Conservation (phyloP, 768 basidiomycete species). For the Hygrophorus russula region DNA sequence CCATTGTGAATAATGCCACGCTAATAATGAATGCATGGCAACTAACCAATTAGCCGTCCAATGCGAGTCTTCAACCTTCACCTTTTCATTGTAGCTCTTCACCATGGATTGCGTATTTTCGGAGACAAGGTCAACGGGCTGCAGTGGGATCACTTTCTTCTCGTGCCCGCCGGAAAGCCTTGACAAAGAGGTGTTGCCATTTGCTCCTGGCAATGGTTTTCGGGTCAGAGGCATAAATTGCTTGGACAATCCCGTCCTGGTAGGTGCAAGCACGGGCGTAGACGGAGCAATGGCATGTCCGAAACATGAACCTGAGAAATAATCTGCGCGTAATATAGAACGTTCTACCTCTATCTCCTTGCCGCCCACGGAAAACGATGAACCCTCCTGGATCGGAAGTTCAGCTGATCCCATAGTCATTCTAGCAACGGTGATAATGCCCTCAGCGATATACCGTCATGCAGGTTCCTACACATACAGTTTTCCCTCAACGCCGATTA, state of each 20-base stretch:
- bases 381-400: slow-evolving; percentile 27
- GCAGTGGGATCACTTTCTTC: slow-evolving; percentile 23
- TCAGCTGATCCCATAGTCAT: slow-evolving; percentile 41
- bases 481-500: slow-evolving; percentile 57
- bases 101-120: slow-evolving; percentile 8
- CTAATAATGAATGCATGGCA: too few species aligned
- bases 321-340: slow-evolving; percentile 40
- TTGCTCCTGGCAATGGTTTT: neutral
- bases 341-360: slow-evolving; percentile 63
- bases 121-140: slow-evolving; percentile 26
- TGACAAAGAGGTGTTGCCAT: neutral
- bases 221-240: slow-evolving; percentile 17
- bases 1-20: neutral
- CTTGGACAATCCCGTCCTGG: slow-evolving; percentile 12
- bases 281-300: slow-evolving; percentile 17
- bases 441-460: slow-evolving; percentile 1
- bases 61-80: slow-evolving; percentile 22
- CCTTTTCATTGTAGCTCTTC: slow-evolving; percentile 5
- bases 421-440: slow-evolving; percentile 20
- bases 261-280: slow-evolving; percentile 11
- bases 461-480: slow-evolving; percentile 28
- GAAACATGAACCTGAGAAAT: slow-evolving; percentile 56
- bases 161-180: neutral
- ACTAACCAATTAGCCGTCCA: slow-evolving; percentile 65
- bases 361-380: slow-evolving; percentile 27